Base-by-base conservation (phyloP, 371 early-diverging fungal species). In the Pancytospora philotis region DNA sequence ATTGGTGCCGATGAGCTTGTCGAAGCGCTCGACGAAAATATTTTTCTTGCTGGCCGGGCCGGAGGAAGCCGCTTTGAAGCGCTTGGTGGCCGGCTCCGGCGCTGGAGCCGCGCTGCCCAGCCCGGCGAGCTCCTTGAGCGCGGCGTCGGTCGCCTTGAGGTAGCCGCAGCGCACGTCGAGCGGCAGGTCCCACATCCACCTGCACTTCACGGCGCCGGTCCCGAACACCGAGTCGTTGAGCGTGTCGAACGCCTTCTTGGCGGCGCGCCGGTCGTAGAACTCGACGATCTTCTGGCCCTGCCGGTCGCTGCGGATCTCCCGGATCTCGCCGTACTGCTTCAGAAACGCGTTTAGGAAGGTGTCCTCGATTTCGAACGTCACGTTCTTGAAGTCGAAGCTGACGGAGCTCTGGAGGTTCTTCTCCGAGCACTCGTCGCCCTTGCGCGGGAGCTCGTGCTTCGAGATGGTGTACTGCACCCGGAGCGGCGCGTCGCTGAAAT, bases 381-480 rank as follows among this genome's bases (percentile, higher is more conserved):
- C 52, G 57, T 73, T 62, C 49, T 62, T 67, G 31, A 48, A 68
- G 0, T 57, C 38, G 28, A 77, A 41, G 4, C 63, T 45, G 0
- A 81, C 10, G 8, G 79, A 65, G 35, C 76, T 64, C 67, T 81
- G 81, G 50, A 75, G 75, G 37, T 70, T 74, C 22, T 58, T 65
- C 31, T 77, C 75, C 36, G 22, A 8, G 31, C 71, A 71, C 62
- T 76, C 75, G 22, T 81, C 81, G 19, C 48, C 66, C n/a, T 75
- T 76, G 48, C 70, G 76, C 49, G 78, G 81, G 22, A 79, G 65
- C 68, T 81, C 81, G 35, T 76, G 67, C 32, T 67, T 72, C 30
- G 63, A 66, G 16, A 79, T 73, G 27, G 79, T 66, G 55, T 73
- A 77, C 52, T 58, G 50, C 10, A 75, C 60, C 6, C 56, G 55